Conservation (phyloP, 164 flowering plant species). For the Vitis amurensis region DNA sequence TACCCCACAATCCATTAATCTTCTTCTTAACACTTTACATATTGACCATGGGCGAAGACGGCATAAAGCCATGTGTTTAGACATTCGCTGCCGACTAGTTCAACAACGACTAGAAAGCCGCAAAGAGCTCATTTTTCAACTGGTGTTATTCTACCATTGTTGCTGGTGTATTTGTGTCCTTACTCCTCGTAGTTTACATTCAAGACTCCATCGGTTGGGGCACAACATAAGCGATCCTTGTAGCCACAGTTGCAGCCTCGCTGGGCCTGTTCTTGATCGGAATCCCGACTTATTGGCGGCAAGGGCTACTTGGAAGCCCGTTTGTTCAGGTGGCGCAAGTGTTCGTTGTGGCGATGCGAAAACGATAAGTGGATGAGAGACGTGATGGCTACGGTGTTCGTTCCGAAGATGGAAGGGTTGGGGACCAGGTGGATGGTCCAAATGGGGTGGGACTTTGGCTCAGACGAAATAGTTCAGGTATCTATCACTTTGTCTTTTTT, state of each 20-base stretch:
- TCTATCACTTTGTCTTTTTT: background rate
- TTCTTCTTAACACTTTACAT: constrained; percentile 56
- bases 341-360: constrained; percentile 51
- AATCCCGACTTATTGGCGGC: constrained; percentile 30
- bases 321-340: constrained; percentile 53
- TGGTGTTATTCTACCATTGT: constrained; percentile 64
- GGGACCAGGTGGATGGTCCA: background rate
- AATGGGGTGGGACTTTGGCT: constrained; percentile 10
- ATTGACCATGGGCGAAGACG: constrained; percentile 57
- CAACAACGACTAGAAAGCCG: constrained; percentile 42
- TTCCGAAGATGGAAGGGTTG: constrained; percentile 9
- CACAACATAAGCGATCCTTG: constrained; percentile 35
- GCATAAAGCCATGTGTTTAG: constrained; percentile 71
- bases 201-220: constrained; percentile 61
- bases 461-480: constrained; percentile 48
- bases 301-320: constrained; percentile 55
- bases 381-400: constrained; percentile 3
- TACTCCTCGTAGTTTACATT: constrained; percentile 39
- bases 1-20: constrained; percentile 1
- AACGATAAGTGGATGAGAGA: constrained; percentile 36
- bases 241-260: constrained; percentile 29
- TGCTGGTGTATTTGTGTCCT: constrained; percentile 31
- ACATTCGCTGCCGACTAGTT: constrained; percentile 80
- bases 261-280: constrained; percentile 48
- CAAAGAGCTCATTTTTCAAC: constrained; percentile 67